Conservation (phyloP, 129 eudicot species). For the Tagetes erecta region DNA sequence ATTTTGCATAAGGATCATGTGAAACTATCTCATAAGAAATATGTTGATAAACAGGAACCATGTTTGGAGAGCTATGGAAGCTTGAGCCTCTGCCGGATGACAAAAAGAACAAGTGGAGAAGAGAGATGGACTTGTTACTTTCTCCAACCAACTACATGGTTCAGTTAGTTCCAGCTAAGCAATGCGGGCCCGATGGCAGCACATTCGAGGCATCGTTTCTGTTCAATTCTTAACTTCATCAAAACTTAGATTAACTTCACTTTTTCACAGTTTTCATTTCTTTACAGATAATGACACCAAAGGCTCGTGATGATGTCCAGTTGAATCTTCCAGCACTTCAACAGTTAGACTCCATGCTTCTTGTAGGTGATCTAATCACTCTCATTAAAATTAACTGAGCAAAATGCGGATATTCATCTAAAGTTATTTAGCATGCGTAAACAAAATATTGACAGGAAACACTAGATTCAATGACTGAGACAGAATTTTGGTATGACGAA, state of each 20-base stretch:
- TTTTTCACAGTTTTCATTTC: background rate
- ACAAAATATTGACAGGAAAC: conserved; percentile 51
- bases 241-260: background rate
- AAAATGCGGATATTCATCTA: conserved; percentile 16
- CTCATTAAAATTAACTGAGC: background rate
- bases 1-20: background rate
- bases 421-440: conserved; percentile 17
- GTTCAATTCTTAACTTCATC: conserved; percentile 4
- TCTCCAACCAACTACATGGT: conserved; percentile 91
- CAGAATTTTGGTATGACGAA: conserved; percentile 91
- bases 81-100: conserved; percentile 84
- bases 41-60: conserved; percentile 50
- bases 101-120: conserved; percentile 68
- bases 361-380: conserved; percentile 61
- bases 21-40: conserved; percentile 9
- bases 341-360: conserved; percentile 89
- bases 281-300: conserved; percentile 85
- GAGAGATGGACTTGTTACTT: conserved; percentile 93
- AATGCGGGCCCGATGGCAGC: conserved; percentile 61
- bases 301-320: conserved; percentile 82
- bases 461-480: conserved; percentile 67
- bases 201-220: conserved; percentile 59
- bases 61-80: conserved; percentile 99
- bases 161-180: conserved; percentile 92
- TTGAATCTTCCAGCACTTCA: conserved; percentile 85